Evolutionary conservation across 176 grass and related monocot species (phyloP), one percentile per base, ranked within the genome.

Genomic region (Guadua angustifolia): DNA sequence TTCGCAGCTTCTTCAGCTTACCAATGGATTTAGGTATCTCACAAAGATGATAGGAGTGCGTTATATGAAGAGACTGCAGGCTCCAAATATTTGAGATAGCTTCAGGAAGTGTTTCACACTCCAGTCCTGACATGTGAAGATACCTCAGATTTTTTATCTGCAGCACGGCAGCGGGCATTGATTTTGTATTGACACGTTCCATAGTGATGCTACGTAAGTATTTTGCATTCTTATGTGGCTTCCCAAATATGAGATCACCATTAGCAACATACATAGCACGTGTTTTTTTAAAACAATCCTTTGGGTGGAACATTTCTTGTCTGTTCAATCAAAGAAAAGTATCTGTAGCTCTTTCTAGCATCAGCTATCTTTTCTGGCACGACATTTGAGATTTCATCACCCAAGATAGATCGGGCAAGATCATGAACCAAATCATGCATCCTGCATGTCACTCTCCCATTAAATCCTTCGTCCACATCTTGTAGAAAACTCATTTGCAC

Each of bases 361-460:
- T 4, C 29, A 3, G 12, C 11, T 15, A 5, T 7, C 18, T 33
- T 67, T 2, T 53, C 26, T 4, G 58, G 24, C 26, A 33, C 6
- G 24, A 9, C 4, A 33, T 25, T 0, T 74, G 59, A 84, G 8
- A 84, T 40, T 21, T 78, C 45, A 56, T 76, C 38, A 47, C 6
- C 16, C 12, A 73, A 46, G 6, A 74, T 66, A 13, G 46, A 69
- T 14, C 47, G 69, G 45, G 61, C 61, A 29, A 78, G 72, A 65
- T 85, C 83, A 14, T 83, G 64, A 49, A 83, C 53, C 18, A 73
- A 17, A 44, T 60, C 80, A 61, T 85, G 73, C 73, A 85, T 71
- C 22, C 2, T 71, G 49, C 57, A 79, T 16, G 0, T 21, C 9
- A 79, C 5, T 15, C 24, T 17, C 0, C 14, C 10, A 1, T 24